Base-by-base conservation (phyloP, 805 yeast species). In the Candida mattraensis region DNA sequence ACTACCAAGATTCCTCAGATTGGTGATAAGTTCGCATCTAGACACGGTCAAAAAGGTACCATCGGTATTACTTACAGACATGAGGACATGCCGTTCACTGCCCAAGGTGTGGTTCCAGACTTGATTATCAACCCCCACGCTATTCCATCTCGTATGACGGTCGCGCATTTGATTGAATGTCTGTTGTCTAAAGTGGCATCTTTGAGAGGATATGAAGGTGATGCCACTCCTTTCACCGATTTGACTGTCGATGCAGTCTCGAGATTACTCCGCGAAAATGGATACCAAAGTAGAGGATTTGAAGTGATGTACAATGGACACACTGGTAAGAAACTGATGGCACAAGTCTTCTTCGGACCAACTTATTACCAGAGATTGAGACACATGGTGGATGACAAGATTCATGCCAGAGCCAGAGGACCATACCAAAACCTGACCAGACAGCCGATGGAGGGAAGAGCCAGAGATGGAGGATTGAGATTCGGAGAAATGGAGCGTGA, bases 401-500 rank as follows among this genome's bases (percentile, higher is more conserved):
- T 91, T 54, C 99, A 91, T 58, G 99, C 98, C 13, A 83, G 99
- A 71, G 98, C 99, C 5, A 83, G 98, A 72, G 99, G 99, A 37
- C 98, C 99, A 11, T 95, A 91, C 44, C 98, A 91, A 73, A 94
- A 91, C 40, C 72, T 91, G 63, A 91, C 99, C 3, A 84, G 98
- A 69, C 99, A 91, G 66, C 99, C 99, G 4, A 96, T 89, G 45
- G 98, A 91, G 67, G 99, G 99, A 80, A 82, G 99, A 66, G 88
- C 97, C 12, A 80, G 99, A 69, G 98, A 93, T 66, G 99, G 99
- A 78, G 99, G 99, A 53, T 73, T 91, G 63, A 87, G 99, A 67
- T 89, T 91, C 77, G 99, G 99, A 58, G 99, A 91, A 67, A 93
- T 93, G 99, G 99, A 93, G 69, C 87, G 99, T 72, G 99, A 93